These are phyloP conservation scores for Ambrosiella xylebori DNA, from an alignment of 2,329 filamentous ascomycete genomes.

Conservation along the genomic window DNA sequence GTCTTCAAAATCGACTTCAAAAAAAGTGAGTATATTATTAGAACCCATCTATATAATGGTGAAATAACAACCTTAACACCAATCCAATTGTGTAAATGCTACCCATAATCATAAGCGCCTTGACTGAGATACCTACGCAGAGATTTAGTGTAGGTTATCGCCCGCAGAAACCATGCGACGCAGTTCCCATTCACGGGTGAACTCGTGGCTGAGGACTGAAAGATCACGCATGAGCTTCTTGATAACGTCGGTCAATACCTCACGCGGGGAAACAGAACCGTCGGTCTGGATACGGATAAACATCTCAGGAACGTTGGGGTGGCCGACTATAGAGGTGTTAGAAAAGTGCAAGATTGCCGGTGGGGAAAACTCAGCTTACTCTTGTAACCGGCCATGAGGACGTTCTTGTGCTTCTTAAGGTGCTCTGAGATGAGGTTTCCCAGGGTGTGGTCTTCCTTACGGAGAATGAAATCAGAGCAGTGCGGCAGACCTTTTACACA, in stretches of 20 bases:
- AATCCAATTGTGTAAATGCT: background rate
- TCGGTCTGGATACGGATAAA: constrained; percentile 80
- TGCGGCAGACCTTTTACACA: constrained; percentile 62
- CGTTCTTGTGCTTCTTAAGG: constrained; percentile 66
- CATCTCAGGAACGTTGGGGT: constrained; percentile 44
- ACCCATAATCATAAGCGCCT: background rate
- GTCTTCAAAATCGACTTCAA: background rate
- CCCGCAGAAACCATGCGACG: constrained; percentile 64
- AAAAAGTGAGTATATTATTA: background rate
- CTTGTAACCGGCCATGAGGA: constrained; percentile 87
- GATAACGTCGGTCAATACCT: constrained; percentile 67
- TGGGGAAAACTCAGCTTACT: constrained; percentile 28
- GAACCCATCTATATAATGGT: background rate
- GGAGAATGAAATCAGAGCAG: constrained; percentile 85
- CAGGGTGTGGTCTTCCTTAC: constrained; percentile 93
- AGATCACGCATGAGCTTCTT: constrained; percentile 69
- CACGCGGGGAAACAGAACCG: constrained; percentile 71
- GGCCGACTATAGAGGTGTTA: constrained; percentile 26
- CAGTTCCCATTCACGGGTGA: constrained; percentile 82
- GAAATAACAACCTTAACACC: constrained; percentile 5
- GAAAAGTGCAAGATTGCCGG: background rate
- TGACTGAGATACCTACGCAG: background rate
- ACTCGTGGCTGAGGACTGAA: constrained; percentile 64
- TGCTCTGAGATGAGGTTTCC: constrained; percentile 78
- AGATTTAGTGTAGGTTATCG: constrained; percentile 22